phyloP scores from a whole-genome alignment of 495 filamentous ascomycete genomes.

The Neurospora sp. region DNA sequence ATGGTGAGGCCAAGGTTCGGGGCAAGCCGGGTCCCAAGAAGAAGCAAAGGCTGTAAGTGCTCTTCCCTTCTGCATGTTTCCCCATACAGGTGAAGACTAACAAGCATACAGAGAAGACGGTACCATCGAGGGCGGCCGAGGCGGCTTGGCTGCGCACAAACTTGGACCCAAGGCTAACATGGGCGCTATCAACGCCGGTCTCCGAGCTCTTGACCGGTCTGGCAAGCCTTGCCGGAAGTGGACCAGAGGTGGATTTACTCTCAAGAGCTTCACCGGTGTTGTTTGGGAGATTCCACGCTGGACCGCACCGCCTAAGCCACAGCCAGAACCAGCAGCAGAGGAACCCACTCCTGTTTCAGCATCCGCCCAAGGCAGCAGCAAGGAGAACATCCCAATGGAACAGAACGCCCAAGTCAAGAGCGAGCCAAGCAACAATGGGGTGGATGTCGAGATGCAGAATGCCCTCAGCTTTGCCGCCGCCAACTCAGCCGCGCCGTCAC shows the following conservation, averaged over 20 bases:
- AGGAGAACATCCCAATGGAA: slow-evolving; percentile 47
- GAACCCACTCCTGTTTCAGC: slow-evolving; percentile 29
- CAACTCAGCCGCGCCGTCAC: slow-evolving; percentile 32
- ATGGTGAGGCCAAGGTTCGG: slow-evolving; percentile 46
- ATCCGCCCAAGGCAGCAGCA: slow-evolving; percentile 58
- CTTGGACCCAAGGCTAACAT: slow-evolving; percentile 96
- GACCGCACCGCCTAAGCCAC: slow-evolving; percentile 56
- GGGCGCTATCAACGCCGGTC: slow-evolving; percentile 92
- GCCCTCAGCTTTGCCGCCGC: slow-evolving; percentile 28
- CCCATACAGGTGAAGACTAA: not conserved
- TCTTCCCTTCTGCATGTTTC: not conserved
- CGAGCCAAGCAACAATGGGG: slow-evolving; percentile 57
- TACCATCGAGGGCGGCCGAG: slow-evolving; percentile 39
- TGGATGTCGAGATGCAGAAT: slow-evolving; percentile 37
- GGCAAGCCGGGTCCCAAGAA: slow-evolving; percentile 94
- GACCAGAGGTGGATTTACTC: slow-evolving; percentile 65
- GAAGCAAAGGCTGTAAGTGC: slow-evolving; percentile 80
- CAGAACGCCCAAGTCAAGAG: slow-evolving; percentile 54
- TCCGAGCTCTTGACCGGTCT: slow-evolving; percentile 84
- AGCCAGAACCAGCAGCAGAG: slow-evolving; percentile 23
- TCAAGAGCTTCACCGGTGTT: slow-evolving; percentile 91
- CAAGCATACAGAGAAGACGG: slow-evolving; percentile 47
- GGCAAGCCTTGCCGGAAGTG: slow-evolving; percentile 88
- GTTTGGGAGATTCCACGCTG: slow-evolving; percentile 77
- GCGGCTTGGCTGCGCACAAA: slow-evolving; percentile 47